Evolutionary conservation across 78 protist species (phyloP).

Genomic region (Bodo saltans): DNA sequence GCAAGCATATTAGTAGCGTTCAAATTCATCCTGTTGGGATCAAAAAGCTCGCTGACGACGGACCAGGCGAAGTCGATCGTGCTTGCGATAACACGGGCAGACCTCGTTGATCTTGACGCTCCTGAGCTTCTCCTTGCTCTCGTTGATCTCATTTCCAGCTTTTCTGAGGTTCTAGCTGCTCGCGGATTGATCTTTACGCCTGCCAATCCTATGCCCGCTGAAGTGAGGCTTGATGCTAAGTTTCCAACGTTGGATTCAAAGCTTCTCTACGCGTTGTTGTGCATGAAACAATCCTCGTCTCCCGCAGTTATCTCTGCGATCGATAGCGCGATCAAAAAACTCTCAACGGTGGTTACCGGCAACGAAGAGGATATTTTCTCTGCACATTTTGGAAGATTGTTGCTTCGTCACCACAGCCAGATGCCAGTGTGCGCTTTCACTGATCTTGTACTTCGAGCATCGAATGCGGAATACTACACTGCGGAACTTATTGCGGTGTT

Average conservation of each 20-base stretch:
- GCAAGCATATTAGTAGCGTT: conserved; percentile 8
- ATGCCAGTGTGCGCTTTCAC: neutral
- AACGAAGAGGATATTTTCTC: neutral
- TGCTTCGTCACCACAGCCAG: neutral
- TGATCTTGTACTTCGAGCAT: neutral
- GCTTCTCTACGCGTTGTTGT: neutral
- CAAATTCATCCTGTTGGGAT: neutral
- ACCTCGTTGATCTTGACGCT: neutral
- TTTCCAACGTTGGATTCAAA: neutral
- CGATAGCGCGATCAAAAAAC: neutral
- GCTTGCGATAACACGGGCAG: conserved; percentile 4
- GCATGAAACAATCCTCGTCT: neutral
- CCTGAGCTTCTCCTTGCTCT: conserved; percentile 11
- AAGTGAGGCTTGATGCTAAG: neutral
- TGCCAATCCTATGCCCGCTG: neutral
- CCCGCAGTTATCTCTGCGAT: neutral
- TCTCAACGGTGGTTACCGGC: neutral
- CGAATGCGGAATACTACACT: neutral
- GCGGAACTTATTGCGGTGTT: neutral
- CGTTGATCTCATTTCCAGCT: neutral
- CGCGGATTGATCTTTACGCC: neutral
- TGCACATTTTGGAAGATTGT: neutral
- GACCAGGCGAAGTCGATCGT: neutral
- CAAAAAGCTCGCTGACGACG: neutral
- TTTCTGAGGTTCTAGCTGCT: neutral